These are phyloP conservation scores for Yamadazyma dushanensis DNA, from an alignment of 1,139 yeast genomes.

Conservation along the genomic window DNA sequence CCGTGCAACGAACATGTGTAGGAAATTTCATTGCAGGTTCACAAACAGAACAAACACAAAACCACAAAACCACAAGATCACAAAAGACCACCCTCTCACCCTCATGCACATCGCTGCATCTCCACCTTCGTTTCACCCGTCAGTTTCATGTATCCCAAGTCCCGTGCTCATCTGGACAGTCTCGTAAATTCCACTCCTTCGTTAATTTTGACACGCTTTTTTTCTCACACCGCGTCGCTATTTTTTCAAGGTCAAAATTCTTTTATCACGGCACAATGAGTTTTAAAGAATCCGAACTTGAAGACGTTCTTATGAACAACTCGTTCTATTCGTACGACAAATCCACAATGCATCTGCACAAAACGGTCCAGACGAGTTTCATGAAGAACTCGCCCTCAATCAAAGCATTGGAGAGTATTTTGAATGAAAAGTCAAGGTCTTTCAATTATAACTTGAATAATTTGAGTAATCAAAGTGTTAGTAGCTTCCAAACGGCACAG, in stretches of 20 bases:
- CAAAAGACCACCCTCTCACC: too few relatives aligned
- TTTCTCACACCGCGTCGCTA: conserved; percentile 3
- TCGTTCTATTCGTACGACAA: conserved; percentile 17
- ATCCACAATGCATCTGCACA: conserved; percentile 6
- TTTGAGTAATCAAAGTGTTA: conserved; percentile 12
- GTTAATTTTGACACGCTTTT: conserved; percentile 2
- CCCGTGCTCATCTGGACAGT: not conserved
- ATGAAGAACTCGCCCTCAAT: conserved; percentile 57
- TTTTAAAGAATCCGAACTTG: conserved; percentile 13
- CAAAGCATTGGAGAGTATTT: conserved; percentile 50
- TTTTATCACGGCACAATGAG: conserved; percentile 1
- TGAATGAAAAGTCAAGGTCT: conserved; percentile 30
- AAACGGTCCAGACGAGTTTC: conserved; percentile 36
- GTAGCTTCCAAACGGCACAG: conserved; percentile 16
- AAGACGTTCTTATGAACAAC: conserved; percentile 17
- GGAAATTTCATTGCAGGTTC: too few relatives aligned
- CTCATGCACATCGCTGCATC: too few relatives aligned
- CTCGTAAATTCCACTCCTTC: not conserved
- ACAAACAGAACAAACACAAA: too few relatives aligned
- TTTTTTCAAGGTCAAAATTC: not conserved
- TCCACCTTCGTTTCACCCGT: not conserved
- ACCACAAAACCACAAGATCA: too few relatives aligned
- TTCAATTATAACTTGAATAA: conserved; percentile 18
- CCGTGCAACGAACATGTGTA: too few relatives aligned
- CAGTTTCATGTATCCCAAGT: not conserved